phyloP scores from a whole-genome alignment of 1,139 yeast genomes.

The Hansenula sp. region DNA sequence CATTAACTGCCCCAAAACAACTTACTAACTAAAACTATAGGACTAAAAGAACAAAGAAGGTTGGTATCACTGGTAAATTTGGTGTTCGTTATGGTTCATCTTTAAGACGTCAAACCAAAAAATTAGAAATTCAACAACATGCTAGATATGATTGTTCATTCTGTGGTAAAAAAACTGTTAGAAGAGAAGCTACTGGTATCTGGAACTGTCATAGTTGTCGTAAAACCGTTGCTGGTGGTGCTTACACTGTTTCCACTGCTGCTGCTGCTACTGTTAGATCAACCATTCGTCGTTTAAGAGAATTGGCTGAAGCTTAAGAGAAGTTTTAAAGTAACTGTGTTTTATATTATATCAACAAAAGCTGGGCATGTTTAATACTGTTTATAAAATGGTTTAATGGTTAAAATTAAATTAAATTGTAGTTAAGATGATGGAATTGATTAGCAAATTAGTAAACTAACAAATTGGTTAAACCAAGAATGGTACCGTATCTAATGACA shows the following conservation, averaged over 20 bases:
- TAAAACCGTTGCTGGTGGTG: constrained; percentile 99
- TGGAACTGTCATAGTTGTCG: constrained; percentile 95
- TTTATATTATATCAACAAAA: constrained; percentile 5
- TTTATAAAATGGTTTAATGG: constrained; percentile 1
- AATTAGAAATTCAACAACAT: constrained; percentile 98
- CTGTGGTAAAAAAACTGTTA: constrained; percentile 99
- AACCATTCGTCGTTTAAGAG: constrained; percentile 99
- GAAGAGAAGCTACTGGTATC: constrained; percentile 98
- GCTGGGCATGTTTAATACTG: constrained; percentile 1
- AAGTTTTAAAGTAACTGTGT: no score
- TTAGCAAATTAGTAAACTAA: no score
- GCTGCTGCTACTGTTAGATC: constrained; percentile 99
- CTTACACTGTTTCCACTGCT: constrained; percentile 98
- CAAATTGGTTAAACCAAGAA: no score
- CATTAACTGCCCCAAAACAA: background rate
- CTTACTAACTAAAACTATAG: constrained; percentile 52
- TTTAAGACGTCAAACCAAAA: constrained; percentile 99
- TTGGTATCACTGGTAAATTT: constrained; percentile 99
- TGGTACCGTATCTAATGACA: no score
- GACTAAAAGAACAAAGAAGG: constrained; percentile 99
- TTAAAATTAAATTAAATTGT: background rate
- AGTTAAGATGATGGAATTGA: no score
- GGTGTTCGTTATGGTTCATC: constrained; percentile 99
- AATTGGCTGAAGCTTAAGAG: constrained; percentile 94
- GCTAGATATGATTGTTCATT: constrained; percentile 98